phyloP scores from a whole-genome alignment of 1,284 basidiomycete species.

The Apiotrichum brassicae region DNA sequence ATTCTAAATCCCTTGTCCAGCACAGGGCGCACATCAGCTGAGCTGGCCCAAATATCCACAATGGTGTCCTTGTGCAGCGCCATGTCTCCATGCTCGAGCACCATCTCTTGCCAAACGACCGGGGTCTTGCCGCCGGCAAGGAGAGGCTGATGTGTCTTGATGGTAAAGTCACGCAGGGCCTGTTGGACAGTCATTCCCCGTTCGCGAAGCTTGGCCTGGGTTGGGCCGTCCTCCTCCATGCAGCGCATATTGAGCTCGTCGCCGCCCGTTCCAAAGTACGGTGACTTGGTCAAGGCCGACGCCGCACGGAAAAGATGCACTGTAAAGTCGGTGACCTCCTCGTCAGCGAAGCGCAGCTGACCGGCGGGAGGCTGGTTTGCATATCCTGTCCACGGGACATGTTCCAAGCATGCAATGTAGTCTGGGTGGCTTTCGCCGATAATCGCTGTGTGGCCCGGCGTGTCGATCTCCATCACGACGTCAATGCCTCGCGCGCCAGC shows the following conservation, averaged over 20 bases:
- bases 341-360: conserved; percentile 63
- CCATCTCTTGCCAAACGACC: conserved; percentile 62
- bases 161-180: conserved; percentile 60
- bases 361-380: conserved; percentile 65
- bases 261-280: conserved; percentile 68
- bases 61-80: conserved; percentile 60
- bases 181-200: conserved; percentile 49
- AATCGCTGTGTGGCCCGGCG: conserved; percentile 59
- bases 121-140: conserved; percentile 53
- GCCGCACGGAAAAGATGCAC: conserved; percentile 48
- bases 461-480: conserved; percentile 68
- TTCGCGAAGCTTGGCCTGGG: conserved; percentile 52
- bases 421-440: conserved; percentile 64
- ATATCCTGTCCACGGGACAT: conserved; percentile 54
- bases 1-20: conserved; percentile 57
- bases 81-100: conserved; percentile 50
- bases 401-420: conserved; percentile 62
- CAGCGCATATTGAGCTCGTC: conserved; percentile 71
- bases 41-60: conserved; percentile 66
- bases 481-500: conserved; percentile 74
- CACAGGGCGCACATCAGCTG: conserved; percentile 56
- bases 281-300: conserved; percentile 30
- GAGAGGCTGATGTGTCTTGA: conserved; percentile 52
- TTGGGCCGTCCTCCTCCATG: conserved; percentile 58
- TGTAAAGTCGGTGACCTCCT: conserved; percentile 50